Evolutionary conservation across 23 red algal genomes (phyloP).

Genomic region (Gracilariopsis chorda): DNA sequence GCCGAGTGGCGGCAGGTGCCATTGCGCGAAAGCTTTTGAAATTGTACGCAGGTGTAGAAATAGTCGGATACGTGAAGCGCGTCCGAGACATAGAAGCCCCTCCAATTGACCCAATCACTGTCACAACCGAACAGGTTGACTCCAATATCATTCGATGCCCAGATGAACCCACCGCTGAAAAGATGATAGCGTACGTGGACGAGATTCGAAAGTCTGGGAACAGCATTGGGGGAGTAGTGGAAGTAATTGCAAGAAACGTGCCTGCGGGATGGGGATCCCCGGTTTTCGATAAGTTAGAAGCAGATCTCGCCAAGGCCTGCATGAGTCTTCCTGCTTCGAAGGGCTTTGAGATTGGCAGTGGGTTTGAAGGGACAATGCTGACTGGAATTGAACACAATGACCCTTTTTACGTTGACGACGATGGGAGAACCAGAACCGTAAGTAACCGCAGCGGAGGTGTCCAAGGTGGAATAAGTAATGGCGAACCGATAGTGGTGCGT

Average conservation of each 20-base stretch:
- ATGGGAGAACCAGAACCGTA: conserved; percentile 80
- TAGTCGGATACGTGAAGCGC: conserved; percentile 85
- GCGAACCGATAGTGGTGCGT: conserved; percentile 87
- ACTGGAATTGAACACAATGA: conserved; percentile 98
- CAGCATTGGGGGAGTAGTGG: conserved; percentile 90
- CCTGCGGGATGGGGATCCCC: conserved; percentile 91
- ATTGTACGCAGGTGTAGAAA: conserved; percentile 76
- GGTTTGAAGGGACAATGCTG: conserved; percentile 87
- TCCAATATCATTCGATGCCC: conserved; percentile 91
- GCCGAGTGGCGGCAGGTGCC: conserved; percentile 94
- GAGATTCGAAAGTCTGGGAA: conserved; percentile 87
- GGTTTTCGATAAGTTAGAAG: conserved; percentile 99
- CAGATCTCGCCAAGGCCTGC: conserved; percentile 94
- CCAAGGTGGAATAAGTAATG: conserved; percentile 98
- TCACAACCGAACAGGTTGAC: conserved; percentile 83
- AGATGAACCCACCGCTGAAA: conserved; percentile 66
- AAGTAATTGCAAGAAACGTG: conserved; percentile 91
- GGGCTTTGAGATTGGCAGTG: conserved; percentile 95
- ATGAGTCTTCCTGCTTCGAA: conserved; percentile 96
- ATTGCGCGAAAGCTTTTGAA: conserved; percentile 80
- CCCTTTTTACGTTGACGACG: conserved; percentile 78
- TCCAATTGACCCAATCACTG: conserved; percentile 62
- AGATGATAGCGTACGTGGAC: conserved; percentile 93
- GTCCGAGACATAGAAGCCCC: conserved; percentile 82
- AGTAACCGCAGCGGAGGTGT: conserved; percentile 92